Evolutionary conservation across 495 filamentous ascomycete genomes (phyloP).

Genomic region (Podospora bellae-mahoneyi): DNA sequence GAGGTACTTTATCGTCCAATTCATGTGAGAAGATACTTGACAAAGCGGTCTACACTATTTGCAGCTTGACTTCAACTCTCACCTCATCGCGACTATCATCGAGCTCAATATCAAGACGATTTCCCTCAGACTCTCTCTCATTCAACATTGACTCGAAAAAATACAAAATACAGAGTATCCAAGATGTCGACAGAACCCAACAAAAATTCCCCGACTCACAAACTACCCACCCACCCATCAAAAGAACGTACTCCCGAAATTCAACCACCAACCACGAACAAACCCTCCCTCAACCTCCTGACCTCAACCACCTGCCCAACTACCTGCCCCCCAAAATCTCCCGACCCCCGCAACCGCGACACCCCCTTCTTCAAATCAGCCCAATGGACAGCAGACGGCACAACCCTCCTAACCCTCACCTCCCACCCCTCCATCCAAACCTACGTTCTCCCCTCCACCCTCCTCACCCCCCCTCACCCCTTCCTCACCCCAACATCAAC

Average conservation of each 20-base stretch:
- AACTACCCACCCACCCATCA: neutral
- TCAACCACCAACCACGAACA: slow-evolving; percentile 13
- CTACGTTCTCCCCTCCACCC: slow-evolving; percentile 68
- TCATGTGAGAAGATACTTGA: neutral
- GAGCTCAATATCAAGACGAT: neutral
- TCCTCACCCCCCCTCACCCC: slow-evolving; percentile 55
- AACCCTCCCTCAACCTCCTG: slow-evolving; percentile 26
- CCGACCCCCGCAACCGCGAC: neutral
- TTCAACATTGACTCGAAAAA: neutral
- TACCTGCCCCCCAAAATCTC: neutral
- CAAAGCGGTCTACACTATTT: neutral
- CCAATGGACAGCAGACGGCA: slow-evolving; percentile 70
- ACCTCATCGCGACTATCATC: neutral
- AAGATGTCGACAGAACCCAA: neutral
- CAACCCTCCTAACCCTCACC: slow-evolving; percentile 70
- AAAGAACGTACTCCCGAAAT: neutral
- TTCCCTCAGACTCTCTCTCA: too few relatives aligned
- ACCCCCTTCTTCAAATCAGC: slow-evolving; percentile 35
- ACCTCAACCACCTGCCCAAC: slow-evolving; percentile 15
- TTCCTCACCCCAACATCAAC: slow-evolving; percentile 58
- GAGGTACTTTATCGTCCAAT: neutral
- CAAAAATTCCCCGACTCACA: neutral
- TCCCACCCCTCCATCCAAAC: slow-evolving; percentile 64
- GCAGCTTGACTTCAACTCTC: neutral
- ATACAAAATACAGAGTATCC: neutral